Evolutionary conservation across 129 eudicot genomes (phyloP), one percentile per base, ranked within the genome.

Genomic region (Escallonia rubra): DNA sequence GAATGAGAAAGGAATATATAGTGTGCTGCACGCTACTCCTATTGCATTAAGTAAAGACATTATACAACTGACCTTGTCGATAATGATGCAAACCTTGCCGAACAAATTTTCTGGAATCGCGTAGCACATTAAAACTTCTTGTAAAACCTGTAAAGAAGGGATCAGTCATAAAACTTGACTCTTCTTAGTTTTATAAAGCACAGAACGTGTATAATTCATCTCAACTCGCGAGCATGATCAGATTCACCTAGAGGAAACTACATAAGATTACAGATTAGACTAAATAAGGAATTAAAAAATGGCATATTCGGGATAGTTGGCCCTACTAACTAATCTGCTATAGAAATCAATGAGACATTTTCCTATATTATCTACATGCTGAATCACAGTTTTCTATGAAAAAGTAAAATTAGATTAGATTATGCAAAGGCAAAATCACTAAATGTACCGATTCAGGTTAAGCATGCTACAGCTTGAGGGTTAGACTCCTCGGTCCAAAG

Each of bases 51-150:
- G 34, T 23, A 23, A 23, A 23, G 34, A 23, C 34, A 23, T 23
- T 23, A 41, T 66, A 57, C n/a, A 67, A 70, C 95, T 75, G 65
- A 89, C 99, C 99, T 94, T 94, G 70, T 94, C 99, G 72, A 94
- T 89, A 34, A 79, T 76, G 67, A 94, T 83, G 82, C 97, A 94
- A 74, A 92, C 96, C 79, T 81, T 87, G 64, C 84, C 81, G 78
- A 94, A 94, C 67, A 78, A 78, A 65, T 73, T 67, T 63, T 94
- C 97, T 65, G 99, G 92, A 64, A 94, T 64, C 0, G 86, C 83
- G 61, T 89, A 89, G 71, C 86, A 65, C 65, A 79, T 79, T 72
- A 94, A 74, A 16, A 90, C 97, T 81, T 89, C 96, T 76, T 90
- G 99, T 72, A 94, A 70, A 62, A 94, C 99, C 99, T 94, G 85